Base-by-base conservation (phyloP, 345 rosid species). In the Viola odorata region DNA sequence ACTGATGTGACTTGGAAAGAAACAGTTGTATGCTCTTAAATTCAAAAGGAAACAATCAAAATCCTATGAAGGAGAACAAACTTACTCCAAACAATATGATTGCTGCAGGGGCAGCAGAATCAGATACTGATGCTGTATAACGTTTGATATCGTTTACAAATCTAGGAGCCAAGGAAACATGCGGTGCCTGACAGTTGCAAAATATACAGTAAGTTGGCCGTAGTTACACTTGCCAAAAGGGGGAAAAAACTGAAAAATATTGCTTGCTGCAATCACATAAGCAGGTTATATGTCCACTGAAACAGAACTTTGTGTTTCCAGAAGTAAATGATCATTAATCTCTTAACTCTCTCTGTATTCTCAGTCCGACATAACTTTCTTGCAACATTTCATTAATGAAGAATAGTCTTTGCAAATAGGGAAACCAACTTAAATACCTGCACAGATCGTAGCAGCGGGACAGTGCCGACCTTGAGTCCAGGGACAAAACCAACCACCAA, bases 71-170 rank as follows among this genome's bases (percentile, higher is more conserved):
- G 51, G 10, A 50, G 8, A 11, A 13, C 5, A 6, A 17, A 71
- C 80, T 77, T 63, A 75, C 84, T 50, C 82, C 84, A 67, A 77
- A 75, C 64, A 77, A 5, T 13, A 80, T 77, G 52, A 77, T 69
- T 59, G 62, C 81, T 38, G 55, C n/a, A 38, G 84, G 82, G 39
- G 64, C 58, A 48, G 14, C 4, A 39, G 47, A 16, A 48, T 69
- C 76, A 40, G 80, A 69, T 47, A 72, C 61, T 7, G 66, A 62
- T 15, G 69, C 55, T 7, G 78, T 64, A 15, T 66, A 75, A 36
- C 62, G 17, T 44, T 11, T 61, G 17, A 80, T 67, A 49, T 80
- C 76, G 39, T 13, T 72, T 60, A 77, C 12, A 51, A 80, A 80
- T 17, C 63, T 66, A 14, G 75, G 68, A 12, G 64, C 69, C 72